Conservation (phyloP, 768 basidiomycete genomes). For the Daedalea quercina region DNA sequence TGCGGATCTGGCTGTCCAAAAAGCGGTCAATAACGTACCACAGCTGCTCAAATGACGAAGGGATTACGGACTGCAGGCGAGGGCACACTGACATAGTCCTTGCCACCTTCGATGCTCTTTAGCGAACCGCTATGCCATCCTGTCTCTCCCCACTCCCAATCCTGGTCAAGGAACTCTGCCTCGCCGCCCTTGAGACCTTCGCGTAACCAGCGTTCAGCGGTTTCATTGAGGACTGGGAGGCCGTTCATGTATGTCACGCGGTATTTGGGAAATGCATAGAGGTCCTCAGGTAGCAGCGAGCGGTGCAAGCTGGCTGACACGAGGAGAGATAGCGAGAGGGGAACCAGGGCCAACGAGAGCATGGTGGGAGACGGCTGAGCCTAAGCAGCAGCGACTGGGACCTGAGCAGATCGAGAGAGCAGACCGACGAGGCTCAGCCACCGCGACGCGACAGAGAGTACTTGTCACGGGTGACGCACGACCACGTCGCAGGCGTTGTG, state of each 20-base stretch:
- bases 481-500: conserved; percentile 12
- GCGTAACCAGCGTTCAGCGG: conserved; percentile 68
- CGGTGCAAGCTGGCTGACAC: conserved; percentile 42
- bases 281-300: conserved; percentile 61
- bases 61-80: conserved; percentile 26
- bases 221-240: conserved; percentile 66
- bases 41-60: not conserved
- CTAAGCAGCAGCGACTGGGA: not conserved
- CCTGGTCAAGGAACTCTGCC: conserved; percentile 67
- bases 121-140: conserved; percentile 31
- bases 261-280: conserved; percentile 78
- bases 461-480: not conserved
- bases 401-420: too few species aligned
- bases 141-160: conserved; percentile 36
- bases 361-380: not conserved
- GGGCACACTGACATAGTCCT: conserved; percentile 26
- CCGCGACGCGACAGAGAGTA: not conserved
- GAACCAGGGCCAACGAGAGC: conserved; percentile 18
- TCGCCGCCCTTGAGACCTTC: conserved; percentile 72
- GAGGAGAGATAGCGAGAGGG: conserved; percentile 28
- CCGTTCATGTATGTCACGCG: conserved; percentile 73
- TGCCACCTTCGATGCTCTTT: conserved; percentile 58
- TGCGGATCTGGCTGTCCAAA: conserved; percentile 19
- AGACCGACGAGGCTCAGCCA: too few species aligned
- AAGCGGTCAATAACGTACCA: conserved; percentile 6